phyloP scores from a whole-genome alignment of 768 basidiomycete genomes.

The Suillus alpinus region DNA sequence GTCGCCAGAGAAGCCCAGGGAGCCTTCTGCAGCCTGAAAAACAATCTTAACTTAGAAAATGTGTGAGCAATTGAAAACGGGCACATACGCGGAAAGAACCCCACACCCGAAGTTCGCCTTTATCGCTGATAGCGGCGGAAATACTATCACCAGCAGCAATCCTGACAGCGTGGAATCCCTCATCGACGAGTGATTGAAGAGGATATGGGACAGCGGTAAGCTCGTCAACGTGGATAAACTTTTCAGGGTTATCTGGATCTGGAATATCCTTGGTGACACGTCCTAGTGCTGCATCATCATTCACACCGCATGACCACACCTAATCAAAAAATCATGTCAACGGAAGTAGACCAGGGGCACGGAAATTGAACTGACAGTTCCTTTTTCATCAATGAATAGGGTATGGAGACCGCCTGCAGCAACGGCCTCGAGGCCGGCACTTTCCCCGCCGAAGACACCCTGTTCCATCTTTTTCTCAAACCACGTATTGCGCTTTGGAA shows the following conservation, averaged over 20 bases:
- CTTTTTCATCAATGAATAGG: conserved; percentile 84
- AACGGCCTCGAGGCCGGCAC: conserved; percentile 79
- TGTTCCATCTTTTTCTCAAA: conserved; percentile 72
- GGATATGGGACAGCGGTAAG: conserved; percentile 61
- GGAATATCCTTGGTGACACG: conserved; percentile 64
- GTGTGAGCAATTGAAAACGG: conserved; percentile 1
- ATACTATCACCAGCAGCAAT: conserved; percentile 87
- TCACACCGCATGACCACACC: conserved; percentile 85
- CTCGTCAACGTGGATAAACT: conserved; percentile 52
- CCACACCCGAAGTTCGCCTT: conserved; percentile 87
- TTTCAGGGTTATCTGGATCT: conserved; percentile 55
- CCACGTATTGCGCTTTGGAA: conserved; percentile 76
- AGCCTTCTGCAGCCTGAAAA: conserved; percentile 67
- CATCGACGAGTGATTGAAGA: conserved; percentile 65
- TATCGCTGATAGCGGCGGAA: conserved; percentile 75
- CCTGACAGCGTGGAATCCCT: conserved; percentile 80
- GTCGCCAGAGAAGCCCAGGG: conserved; percentile 78
- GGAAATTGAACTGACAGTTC: conserved; percentile 61
- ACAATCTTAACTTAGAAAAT: conserved; percentile 7
- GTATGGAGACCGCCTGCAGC: conserved; percentile 88
- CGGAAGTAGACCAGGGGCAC: conserved; percentile 6
- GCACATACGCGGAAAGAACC: conserved; percentile 78
- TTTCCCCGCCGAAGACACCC: conserved; percentile 65
- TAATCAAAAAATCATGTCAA: conserved; percentile 23
- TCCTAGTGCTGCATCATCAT: conserved; percentile 87